Evolutionary conservation across 805 yeast genomes (phyloP), one percentile per base, ranked within the genome.

Genomic region (Wickerhamiella cacticola): DNA sequence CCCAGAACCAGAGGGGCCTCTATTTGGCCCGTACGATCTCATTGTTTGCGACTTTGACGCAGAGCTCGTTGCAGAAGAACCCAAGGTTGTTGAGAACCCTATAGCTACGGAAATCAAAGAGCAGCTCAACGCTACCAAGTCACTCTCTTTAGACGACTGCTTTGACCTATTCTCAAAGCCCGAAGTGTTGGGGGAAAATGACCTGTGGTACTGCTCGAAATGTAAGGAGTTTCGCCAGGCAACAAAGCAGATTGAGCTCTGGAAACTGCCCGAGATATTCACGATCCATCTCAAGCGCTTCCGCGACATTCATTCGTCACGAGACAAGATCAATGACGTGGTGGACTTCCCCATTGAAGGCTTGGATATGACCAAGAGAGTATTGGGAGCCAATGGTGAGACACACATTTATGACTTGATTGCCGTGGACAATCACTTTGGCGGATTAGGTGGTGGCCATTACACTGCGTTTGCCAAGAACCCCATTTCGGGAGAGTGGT

Each of bases 381-480:
- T 84, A 3, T 34, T 36, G 40, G 47, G 48, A 19, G 24, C 45
- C 13, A 70, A 67, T 12, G 67, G 57, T 40, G 60, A 25, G 51
- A 58, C 56, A 3, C 55, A 63, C n/a, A 60, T 83, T 1, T 89
- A 89, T 63, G 97, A 92, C 60, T 68, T 92, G 52, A 72, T 84
- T 56, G 97, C 92, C 0, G 96, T 92, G 19, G 97, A 88, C 61
- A 92, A 89, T 61, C 98, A 92, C 60, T 87, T 73, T 61, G 98
- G 97, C 45, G 96, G 96, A 0, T 68, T 89, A 16, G 96, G 97
- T 0, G 97, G 97, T 3, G 97, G 98, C 1, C 97, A 92, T 67
- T 89, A 92, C 63, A 92, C 98, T 1, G 83, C 97, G 0, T 81
- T 78, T 58, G 95, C 76, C 0, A 82, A 80, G 61, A 88, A 88